Percentiles rank a stretch among this genome's conserved stretches.
Evolutionary conservation across 208 protist genomes (phyloP).

Genomic region (Crithidia expoeki): DNA sequence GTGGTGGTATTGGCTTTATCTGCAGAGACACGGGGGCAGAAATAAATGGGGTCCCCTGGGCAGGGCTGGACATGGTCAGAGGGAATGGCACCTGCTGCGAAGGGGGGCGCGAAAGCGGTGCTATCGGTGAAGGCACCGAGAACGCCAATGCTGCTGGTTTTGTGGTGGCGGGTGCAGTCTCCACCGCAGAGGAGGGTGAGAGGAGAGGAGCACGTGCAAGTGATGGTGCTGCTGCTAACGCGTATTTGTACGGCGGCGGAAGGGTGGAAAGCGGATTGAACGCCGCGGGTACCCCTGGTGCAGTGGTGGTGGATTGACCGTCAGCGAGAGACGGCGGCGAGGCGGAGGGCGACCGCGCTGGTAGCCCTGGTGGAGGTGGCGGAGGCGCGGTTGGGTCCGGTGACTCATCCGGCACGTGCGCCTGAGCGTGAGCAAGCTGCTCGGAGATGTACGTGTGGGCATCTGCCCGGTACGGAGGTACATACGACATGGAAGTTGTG

Average conservation of each 20-base stretch:
- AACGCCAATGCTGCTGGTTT: neutral
- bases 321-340: neutral
- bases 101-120: neutral
- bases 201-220: neutral
- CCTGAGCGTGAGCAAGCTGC: neutral
- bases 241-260: neutral
- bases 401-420: neutral
- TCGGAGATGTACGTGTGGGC: constrained; percentile 17
- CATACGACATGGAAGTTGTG: constrained; percentile 9
- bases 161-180: neutral
- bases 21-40: neutral
- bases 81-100: neutral
- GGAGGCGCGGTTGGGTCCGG: constrained; percentile 5
- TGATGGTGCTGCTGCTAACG: neutral
- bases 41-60: neutral
- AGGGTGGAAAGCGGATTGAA: neutral
- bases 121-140: neutral
- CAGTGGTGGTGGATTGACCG: neutral
- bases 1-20: neutral
- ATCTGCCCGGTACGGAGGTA: constrained; percentile 21
- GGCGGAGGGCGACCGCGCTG: neutral
- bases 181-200: neutral
- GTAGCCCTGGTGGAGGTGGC: neutral
- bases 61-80: neutral
- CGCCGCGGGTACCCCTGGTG: neutral